Base-by-base conservation (phyloP, 345 rosid species). In the Mangifera indica region DNA sequence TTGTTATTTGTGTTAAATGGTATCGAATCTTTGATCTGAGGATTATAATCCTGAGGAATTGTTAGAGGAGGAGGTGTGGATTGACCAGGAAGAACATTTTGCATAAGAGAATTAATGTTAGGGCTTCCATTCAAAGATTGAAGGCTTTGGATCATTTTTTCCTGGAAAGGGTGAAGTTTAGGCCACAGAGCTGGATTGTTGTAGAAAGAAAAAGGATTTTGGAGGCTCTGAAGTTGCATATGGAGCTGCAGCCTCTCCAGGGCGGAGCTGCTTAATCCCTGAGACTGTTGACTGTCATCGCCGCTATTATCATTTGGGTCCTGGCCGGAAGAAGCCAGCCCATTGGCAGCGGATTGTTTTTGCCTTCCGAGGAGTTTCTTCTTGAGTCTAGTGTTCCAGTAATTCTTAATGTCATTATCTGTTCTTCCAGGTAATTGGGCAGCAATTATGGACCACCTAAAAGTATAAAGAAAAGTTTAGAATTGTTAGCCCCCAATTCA, bases 361-460 rank as follows among this genome's bases (percentile, higher is more conserved):
- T 89, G 90, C 76, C 88, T 84, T 66, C 98, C 99, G 0, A 95
- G 87, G 17, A 95, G 85, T 66, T 92, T 95, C 84, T 95, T 95
- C 96, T 95, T 95, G 87, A 95, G 65, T 73, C 90, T 89, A 37
- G 98, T 92, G 87, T 95, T 95, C 99, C 99, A 95, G 71, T 95
- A 91, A 75, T 95, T 95, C 77, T 95, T 95, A 20, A 95, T 89
- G 73, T 95, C 99, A 71, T 95, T 92, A 74, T 95, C 99, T n/a
- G 99, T 95, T 74, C 99, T 87, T 75, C 99, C 99, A 20, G 99
- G 98, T 70, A 95, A 81, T 68, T 95, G 99, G 4, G 99, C 99
- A 52, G 99, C 99, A 81, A 95, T 95, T 80, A 95, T 91, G 15
- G 99, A 95, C 98, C 99, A 95, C 82, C 99, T 95, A 79, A 44